These are phyloP conservation scores for Talaromyces borbonicus DNA, from an alignment of 495 filamentous ascomycete species.

Conservation along the genomic window DNA sequence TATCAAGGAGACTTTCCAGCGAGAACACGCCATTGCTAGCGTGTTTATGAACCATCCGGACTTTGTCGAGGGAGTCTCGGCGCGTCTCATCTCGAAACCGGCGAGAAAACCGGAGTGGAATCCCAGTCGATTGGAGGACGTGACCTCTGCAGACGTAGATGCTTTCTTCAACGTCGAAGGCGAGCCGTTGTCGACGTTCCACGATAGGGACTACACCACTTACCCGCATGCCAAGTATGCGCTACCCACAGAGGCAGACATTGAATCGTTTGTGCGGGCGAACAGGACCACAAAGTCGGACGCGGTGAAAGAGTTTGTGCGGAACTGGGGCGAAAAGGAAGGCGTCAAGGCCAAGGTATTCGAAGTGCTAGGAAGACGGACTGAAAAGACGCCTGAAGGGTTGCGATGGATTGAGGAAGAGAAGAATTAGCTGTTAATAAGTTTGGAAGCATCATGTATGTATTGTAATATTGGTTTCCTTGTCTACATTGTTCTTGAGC, in stretches of 20 bases:
- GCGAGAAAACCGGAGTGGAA: constrained; percentile 54
- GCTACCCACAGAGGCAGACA: constrained; percentile 66
- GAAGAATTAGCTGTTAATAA: not conserved
- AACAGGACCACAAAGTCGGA: constrained; percentile 6
- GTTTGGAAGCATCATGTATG: too few relatives aligned
- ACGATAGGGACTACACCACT: constrained; percentile 41
- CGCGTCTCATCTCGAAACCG: constrained; percentile 60
- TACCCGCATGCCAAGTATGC: constrained; percentile 60
- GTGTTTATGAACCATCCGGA: constrained; percentile 82
- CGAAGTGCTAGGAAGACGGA: constrained; percentile 11
- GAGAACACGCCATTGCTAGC: constrained; percentile 68
- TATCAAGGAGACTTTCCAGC: constrained; percentile 72
- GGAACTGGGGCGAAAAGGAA: constrained; percentile 20
- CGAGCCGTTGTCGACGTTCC: constrained; percentile 45
- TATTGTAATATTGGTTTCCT: too few relatives aligned
- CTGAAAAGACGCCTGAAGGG: constrained; percentile 6
- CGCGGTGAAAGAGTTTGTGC: constrained; percentile 20
- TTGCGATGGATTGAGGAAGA: constrained; percentile 9
- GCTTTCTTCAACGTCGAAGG: constrained; percentile 49
- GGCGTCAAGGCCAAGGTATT: constrained; percentile 11
- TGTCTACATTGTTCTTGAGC: too few relatives aligned
- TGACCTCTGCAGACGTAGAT: constrained; percentile 41
- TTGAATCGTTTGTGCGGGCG: constrained; percentile 43
- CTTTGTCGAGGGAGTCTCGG: constrained; percentile 77
- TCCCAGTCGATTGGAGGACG: constrained; percentile 56